Evolutionary conservation across 2,329 filamentous ascomycete species (phyloP), one percentile per base, ranked within the genome.

Genomic region (Phaeosphaeria sp.): DNA sequence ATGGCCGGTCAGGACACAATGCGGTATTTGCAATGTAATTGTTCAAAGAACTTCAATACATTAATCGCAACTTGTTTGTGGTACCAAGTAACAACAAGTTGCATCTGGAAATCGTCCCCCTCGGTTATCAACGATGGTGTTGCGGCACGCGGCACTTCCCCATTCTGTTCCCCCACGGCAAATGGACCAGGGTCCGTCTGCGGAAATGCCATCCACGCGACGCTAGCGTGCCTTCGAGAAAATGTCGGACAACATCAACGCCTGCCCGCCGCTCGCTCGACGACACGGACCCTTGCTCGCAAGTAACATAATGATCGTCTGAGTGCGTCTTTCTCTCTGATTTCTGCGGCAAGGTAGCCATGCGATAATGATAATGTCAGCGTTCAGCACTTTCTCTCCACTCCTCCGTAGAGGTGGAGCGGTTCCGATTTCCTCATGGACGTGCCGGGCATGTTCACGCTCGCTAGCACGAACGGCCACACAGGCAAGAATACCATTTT

Each of bases 401-500:
- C 55, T 73, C 33, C 58, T 74, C 23, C 65, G 67, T 39, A 71
- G 71, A 52, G 52, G 62, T 21, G 60, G 42, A 42, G 7, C 54
- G 44, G 27, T 54, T 54, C 52, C 54, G 43, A 39, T 48, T 54
- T 30, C 49, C 13, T 60, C 72, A 11, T 78, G 74, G 75, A 77
- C 69, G 15, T 77, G 75, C 60, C 66, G 72, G 49, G 65, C 71
- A 17, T 77, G 75, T 63, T 63, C 74, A 33, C 72, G 64, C 33
- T 61, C 58, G 41, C 65, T 66, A 58, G 65, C 66, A 52, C 68
- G 61, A 55, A 54, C 58, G 17, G 58, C 64, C 22, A 47, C 60
- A 53, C 69, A 55, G 21, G 66, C 61, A 30, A 55, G 58, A 22
- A 6, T 50, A 56, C 39, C 3, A 33, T 62, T 18, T 22, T 49